Percentiles rank a stretch among this genome's conserved stretches.
These are phyloP conservation scores for Ophiostoma tasmaniense DNA, from an alignment of 2,329 filamentous ascomycete species.

Conservation along the genomic window DNA sequence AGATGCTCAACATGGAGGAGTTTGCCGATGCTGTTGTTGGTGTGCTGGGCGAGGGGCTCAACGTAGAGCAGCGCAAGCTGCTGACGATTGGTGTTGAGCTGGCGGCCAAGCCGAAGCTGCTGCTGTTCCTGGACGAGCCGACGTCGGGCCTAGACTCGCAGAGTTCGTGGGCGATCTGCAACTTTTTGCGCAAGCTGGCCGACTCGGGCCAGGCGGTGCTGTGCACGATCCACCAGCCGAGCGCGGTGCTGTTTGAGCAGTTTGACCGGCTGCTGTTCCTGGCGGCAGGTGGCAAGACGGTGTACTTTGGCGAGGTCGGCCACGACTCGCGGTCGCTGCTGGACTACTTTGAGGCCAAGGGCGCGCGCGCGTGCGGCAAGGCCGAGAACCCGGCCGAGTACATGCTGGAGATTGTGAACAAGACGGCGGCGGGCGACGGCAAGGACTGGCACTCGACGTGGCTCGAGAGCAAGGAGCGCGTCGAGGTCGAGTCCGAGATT, in stretches of 20 bases:
- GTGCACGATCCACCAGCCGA: conserved; percentile 98
- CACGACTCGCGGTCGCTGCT: conserved; percentile 43
- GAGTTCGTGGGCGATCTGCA: conserved; percentile 67
- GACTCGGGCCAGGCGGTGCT: conserved; percentile 78
- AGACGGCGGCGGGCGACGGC: conserved; percentile 46
- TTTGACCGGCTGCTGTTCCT: conserved; percentile 71
- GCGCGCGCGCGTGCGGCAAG: conserved; percentile 49
- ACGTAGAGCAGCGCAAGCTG: conserved; percentile 62
- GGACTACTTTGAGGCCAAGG: conserved; percentile 68
- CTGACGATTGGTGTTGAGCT: conserved; percentile 90
- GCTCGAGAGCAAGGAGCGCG: conserved; percentile 50
- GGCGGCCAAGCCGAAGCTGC: conserved; percentile 68
- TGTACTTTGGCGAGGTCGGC: conserved; percentile 70
- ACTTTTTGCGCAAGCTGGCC: conserved; percentile 49
- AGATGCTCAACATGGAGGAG: conserved; percentile 79
- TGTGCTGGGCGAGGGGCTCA: conserved; percentile 78
- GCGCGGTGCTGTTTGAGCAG: conserved; percentile 85
- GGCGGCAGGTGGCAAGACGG: conserved; percentile 65
- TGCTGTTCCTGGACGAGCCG: conserved; percentile 55
- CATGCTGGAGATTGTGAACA: conserved; percentile 69
- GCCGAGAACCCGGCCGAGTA: conserved; percentile 75
- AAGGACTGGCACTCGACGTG: conserved; percentile 57
- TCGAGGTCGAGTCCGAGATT: conserved; percentile 47
- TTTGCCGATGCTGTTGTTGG: conserved; percentile 88
- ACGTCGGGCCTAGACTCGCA: conserved; percentile 71